A percentile compares a stretch with the other conserved stretches of the same genome.
phyloP scores from a whole-genome alignment of 1,139 yeast genomes.

The Yamadazyma oceani region DNA sequence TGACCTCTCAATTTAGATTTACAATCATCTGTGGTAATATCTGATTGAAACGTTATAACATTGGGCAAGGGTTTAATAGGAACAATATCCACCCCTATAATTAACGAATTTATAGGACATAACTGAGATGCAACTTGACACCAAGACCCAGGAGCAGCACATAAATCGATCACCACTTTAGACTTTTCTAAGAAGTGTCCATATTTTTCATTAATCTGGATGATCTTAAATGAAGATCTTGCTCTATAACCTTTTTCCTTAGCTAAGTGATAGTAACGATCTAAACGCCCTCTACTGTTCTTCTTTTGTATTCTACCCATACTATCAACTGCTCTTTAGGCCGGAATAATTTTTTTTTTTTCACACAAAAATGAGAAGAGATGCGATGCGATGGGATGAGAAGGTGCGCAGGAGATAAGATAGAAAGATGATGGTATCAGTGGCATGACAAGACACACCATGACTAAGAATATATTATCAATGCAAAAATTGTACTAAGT shows the following conservation, averaged over 20 bases:
- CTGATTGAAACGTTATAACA: constrained; percentile 91
- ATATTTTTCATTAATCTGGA: constrained; percentile 94
- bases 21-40: constrained; percentile 97
- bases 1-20: constrained; percentile 90
- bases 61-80: constrained; percentile 95
- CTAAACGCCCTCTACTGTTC: constrained; percentile 98
- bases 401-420: background rate
- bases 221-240: constrained; percentile 94
- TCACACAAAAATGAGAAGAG: constrained; percentile 7
- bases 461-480: no score
- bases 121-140: constrained; percentile 96
- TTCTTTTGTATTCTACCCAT: constrained; percentile 97
- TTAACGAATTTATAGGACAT: constrained; percentile 89
- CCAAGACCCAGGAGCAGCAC: constrained; percentile 99
- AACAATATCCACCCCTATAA: constrained; percentile 96
- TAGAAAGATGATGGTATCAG: background rate
- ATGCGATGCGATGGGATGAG: constrained; percentile 14
- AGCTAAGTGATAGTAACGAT: constrained; percentile 92
- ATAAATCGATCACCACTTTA: constrained; percentile 94
- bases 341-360: constrained; percentile 6
- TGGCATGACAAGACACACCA: no score
- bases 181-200: constrained; percentile 94
- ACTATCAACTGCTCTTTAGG: background rate
- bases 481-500: background rate
- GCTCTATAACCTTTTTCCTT: constrained; percentile 99